These are phyloP conservation scores for Penicillium sp. DNA, from an alignment of 2,329 filamentous ascomycete species.

Conservation along the genomic window DNA sequence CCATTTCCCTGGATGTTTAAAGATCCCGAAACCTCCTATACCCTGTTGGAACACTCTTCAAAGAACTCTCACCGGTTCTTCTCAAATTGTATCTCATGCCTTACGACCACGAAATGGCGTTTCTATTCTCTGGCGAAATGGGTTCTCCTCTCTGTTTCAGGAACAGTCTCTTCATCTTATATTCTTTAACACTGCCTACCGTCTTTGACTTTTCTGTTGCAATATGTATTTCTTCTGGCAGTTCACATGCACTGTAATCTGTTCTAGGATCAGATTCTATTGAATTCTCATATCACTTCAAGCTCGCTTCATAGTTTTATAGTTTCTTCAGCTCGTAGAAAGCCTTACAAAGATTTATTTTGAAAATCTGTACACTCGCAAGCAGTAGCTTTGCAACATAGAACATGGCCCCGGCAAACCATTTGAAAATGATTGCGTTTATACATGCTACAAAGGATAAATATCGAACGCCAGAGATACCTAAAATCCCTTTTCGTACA, in stretches of 20 bases:
- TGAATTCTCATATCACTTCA: too few relatives aligned
- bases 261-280: too few relatives aligned
- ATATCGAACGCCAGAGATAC: not conserved
- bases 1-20: not conserved
- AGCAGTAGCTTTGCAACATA: too few relatives aligned
- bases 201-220: not conserved
- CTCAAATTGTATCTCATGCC: constrained; percentile 25
- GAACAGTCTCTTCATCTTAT: constrained; percentile 6
- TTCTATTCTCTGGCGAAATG: constrained; percentile 16
- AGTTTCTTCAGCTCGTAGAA: not conserved
- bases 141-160: constrained; percentile 9
- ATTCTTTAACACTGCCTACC: too few relatives aligned
- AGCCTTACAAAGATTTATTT: not conserved
- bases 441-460: not conserved
- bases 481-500: constrained; percentile 1
- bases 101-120: constrained; percentile 29
- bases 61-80: constrained; percentile 4
- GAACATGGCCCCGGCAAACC: too few relatives aligned
- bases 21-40: constrained; percentile 10
- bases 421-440: too few relatives aligned
- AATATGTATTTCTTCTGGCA: not conserved
- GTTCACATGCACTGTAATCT: not conserved
- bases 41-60: constrained; percentile 10
- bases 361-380: too few relatives aligned
- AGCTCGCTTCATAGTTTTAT: too few relatives aligned